Percentiles rank a stretch among this genome's conserved stretches.
Evolutionary conservation across 1,284 basidiomycete species (phyloP).

Genomic region (Omphalotus olearius): DNA sequence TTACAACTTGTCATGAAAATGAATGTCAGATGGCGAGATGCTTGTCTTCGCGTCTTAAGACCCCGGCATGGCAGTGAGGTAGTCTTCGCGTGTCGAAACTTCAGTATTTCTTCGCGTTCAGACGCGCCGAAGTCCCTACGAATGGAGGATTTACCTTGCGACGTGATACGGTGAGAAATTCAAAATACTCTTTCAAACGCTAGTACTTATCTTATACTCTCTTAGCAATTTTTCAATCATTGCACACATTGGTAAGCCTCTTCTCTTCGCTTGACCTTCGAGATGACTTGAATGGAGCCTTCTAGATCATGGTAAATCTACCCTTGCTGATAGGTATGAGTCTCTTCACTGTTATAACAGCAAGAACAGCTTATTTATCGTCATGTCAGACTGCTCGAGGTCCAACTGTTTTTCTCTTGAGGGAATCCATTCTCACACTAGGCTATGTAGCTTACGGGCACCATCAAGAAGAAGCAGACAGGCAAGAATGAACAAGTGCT

Average conservation of each 20-base stretch:
- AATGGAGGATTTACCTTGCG: conserved; percentile 72
- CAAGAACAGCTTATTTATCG: background rate
- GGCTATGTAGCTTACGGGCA: conserved; percentile 72
- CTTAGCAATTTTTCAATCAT: conserved; percentile 84
- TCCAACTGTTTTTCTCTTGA: conserved; percentile 22
- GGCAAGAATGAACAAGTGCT: conserved; percentile 85
- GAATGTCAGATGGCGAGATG: conserved; percentile 29
- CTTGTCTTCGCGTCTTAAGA: conserved; percentile 31
- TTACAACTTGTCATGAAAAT: conserved; percentile 18
- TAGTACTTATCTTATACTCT: conserved; percentile 9
- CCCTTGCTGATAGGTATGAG: conserved; percentile 79
- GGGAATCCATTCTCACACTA: background rate
- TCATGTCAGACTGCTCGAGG: conserved; percentile 56
- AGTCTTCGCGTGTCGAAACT: conserved; percentile 16
- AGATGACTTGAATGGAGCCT: background rate
- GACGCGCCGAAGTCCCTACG: conserved; percentile 30
- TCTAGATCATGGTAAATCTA: conserved; percentile 88
- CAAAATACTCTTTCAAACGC: background rate
- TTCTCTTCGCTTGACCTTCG: background rate
- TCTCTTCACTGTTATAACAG: background rate
- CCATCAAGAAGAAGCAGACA: conserved; percentile 64
- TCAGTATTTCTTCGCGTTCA: conserved; percentile 29
- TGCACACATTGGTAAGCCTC: conserved; percentile 76
- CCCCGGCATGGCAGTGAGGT: background rate
- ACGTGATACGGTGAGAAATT: conserved; percentile 64